Conservation (phyloP, 2,329 filamentous ascomycete genomes). For the Pyrenophora teres region DNA sequence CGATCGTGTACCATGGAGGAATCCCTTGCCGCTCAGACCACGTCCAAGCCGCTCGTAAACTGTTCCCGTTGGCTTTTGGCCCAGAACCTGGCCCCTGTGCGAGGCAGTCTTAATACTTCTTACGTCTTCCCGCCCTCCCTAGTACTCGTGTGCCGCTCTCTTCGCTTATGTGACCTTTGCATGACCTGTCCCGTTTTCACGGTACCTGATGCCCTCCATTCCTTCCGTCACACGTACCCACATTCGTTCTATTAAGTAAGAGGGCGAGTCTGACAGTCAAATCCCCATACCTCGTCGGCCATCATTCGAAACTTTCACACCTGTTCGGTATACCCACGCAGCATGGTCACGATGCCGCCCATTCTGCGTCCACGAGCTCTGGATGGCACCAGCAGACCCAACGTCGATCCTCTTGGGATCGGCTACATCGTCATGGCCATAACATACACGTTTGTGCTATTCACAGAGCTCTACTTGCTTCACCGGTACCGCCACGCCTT, state of each 20-base stretch:
- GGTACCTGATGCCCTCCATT: slow-evolving; percentile 27
- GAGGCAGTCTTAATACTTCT: slow-evolving; percentile 28
- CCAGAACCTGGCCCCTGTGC: slow-evolving; percentile 25
- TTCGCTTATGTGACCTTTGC: slow-evolving; percentile 38
- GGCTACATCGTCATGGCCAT: slow-evolving; percentile 40
- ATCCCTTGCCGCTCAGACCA: slow-evolving; percentile 37
- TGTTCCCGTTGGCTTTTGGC: slow-evolving; percentile 27
- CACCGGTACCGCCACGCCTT: slow-evolving; percentile 37
- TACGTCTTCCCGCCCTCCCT: slow-evolving; percentile 23
- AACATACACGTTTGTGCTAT: slow-evolving; percentile 41
- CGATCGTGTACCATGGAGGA: slow-evolving; percentile 31
- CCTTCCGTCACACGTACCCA: slow-evolving; percentile 28
- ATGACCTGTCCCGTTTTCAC: slow-evolving; percentile 28
- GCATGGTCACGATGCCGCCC: slow-evolving; percentile 41
- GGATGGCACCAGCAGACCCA: slow-evolving; percentile 35
- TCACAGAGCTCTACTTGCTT: slow-evolving; percentile 37
- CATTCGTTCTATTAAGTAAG: slow-evolving; percentile 33
- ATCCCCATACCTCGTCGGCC: slow-evolving; percentile 8
- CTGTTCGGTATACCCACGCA: slow-evolving; percentile 19
- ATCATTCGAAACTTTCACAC: slow-evolving; percentile 14
- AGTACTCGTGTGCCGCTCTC: slow-evolving; percentile 27
- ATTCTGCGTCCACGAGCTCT: slow-evolving; percentile 32
- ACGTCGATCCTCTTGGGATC: slow-evolving; percentile 41
- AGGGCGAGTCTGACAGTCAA: slow-evolving; percentile 31
- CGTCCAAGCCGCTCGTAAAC: slow-evolving; percentile 28